Evolutionary conservation across 1,139 yeast species (phyloP).

Genomic region (Yamadazyma songkhlaensis): DNA sequence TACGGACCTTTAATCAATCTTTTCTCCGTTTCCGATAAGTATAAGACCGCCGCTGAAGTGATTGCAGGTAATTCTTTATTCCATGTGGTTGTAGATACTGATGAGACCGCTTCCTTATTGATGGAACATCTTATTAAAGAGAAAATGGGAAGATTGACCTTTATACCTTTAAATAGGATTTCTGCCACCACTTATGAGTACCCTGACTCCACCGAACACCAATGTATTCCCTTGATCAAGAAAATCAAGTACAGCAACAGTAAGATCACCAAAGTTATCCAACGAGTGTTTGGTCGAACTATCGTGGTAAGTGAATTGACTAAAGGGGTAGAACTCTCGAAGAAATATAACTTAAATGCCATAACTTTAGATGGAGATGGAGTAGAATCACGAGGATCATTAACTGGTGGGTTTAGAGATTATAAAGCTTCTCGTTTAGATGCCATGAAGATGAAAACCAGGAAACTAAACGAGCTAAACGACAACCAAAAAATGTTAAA

Average conservation of each 20-base stretch:
- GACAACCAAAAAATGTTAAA: slow-evolving; percentile 29
- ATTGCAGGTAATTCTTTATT: slow-evolving; percentile 85
- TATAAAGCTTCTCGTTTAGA: slow-evolving; percentile 67
- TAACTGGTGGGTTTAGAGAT: slow-evolving; percentile 89
- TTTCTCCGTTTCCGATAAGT: slow-evolving; percentile 76
- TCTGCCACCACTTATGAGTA: slow-evolving; percentile 30
- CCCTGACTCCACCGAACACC: slow-evolving; percentile 53
- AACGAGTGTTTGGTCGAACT: slow-evolving; percentile 78
- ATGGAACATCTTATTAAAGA: slow-evolving; percentile 76
- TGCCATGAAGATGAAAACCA: slow-evolving; percentile 55
- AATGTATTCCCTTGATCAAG: slow-evolving; percentile 72
- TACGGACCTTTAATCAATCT: slow-evolving; percentile 86
- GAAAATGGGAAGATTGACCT: slow-evolving; percentile 81
- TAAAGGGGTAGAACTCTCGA: slow-evolving; percentile 68
- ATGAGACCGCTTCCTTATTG: slow-evolving; percentile 73
- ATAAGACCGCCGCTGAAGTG: slow-evolving; percentile 82
- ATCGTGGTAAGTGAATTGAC: slow-evolving; percentile 73
- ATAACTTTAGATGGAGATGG: slow-evolving; percentile 92
- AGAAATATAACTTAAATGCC: slow-evolving; percentile 61
- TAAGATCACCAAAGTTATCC: slow-evolving; percentile 59
- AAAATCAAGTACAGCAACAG: slow-evolving; percentile 60
- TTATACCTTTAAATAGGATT: slow-evolving; percentile 84
- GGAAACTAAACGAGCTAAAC: slow-evolving; percentile 47
- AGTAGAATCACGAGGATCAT: slow-evolving; percentile 77
- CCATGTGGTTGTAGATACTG: slow-evolving; percentile 86